These are phyloP conservation scores for Quercus lobata DNA, from an alignment of 331 rosid species.

Conservation along the genomic window DNA sequence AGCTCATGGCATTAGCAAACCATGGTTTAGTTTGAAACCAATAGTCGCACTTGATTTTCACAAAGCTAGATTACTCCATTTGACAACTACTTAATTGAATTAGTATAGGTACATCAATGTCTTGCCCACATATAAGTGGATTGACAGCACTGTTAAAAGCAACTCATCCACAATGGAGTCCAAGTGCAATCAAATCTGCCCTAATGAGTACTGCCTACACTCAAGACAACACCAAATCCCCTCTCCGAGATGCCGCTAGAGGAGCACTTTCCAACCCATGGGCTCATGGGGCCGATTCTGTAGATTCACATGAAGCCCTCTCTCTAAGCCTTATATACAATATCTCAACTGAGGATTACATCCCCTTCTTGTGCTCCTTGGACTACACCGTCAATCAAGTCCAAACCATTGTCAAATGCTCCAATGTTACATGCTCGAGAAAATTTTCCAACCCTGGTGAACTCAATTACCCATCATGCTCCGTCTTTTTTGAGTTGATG, in stretches of 20 bases:
- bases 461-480: conserved; percentile 74
- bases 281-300: conserved; percentile 77
- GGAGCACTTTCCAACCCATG: conserved; percentile 54
- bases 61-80: too few relatives aligned
- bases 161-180: conserved; percentile 82
- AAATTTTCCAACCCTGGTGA: conserved; percentile 51
- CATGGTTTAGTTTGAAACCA: too few relatives aligned
- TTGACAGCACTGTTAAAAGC: conserved; percentile 67
- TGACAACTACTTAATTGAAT: too few relatives aligned
- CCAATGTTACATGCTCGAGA: conserved; percentile 33
- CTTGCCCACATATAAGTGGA: conserved; percentile 87
- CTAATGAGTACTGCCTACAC: conserved; percentile 73
- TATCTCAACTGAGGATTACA: conserved; percentile 42
- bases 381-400: conserved; percentile 40
- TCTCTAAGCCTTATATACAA: conserved; percentile 71
- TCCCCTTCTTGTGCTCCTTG: conserved; percentile 64
- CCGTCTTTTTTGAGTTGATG: conserved; percentile 59
- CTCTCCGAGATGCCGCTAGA: conserved; percentile 46
- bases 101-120: conserved; percentile 50
- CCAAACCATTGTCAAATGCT: conserved; percentile 44
- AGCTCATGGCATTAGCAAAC: too few relatives aligned
- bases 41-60: too few relatives aligned
- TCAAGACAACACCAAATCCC: conserved; percentile 61
- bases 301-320: conserved; percentile 61
- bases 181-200: conserved; percentile 71